A percentile compares a stretch with the other conserved stretches of the same genome.
These are phyloP conservation scores for Lithohypha guttulata DNA, from an alignment of 2,329 filamentous ascomycete genomes.

Conservation along the genomic window DNA sequence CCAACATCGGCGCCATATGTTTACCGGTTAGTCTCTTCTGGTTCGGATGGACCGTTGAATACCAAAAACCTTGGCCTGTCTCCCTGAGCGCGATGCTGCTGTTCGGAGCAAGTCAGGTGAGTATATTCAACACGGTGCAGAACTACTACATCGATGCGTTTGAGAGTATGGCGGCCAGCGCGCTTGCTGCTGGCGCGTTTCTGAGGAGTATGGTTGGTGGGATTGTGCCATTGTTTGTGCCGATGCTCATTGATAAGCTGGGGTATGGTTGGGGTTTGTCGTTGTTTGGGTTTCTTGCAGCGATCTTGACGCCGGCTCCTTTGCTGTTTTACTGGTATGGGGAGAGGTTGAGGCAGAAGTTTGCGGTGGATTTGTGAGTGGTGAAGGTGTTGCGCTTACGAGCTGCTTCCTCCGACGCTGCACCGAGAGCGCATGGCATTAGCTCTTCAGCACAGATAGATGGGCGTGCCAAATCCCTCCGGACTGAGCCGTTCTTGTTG, in stretches of 20 bases:
- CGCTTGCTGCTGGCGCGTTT: slow-evolving; percentile 38
- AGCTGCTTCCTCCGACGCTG: background rate
- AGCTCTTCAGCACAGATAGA: background rate
- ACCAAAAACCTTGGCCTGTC: slow-evolving; percentile 33
- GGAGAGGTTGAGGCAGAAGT: slow-evolving; percentile 35
- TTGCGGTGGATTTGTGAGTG: slow-evolving; percentile 17
- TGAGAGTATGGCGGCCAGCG: slow-evolving; percentile 37
- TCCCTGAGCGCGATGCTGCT: slow-evolving; percentile 33
- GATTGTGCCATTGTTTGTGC: slow-evolving; percentile 40
- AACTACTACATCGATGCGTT: slow-evolving; percentile 36
- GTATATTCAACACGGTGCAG: slow-evolving; percentile 43
- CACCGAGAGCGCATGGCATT: background rate
- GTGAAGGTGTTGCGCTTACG: too few relatives aligned
- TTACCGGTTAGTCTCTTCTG: slow-evolving; percentile 37
- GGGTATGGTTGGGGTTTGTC: slow-evolving; percentile 34
- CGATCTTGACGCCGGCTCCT: slow-evolving; percentile 40
- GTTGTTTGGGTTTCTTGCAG: slow-evolving; percentile 36
- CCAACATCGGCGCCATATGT: slow-evolving; percentile 32
- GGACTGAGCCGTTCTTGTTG: background rate
- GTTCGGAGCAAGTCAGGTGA: slow-evolving; percentile 44
- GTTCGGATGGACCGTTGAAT: slow-evolving; percentile 39
- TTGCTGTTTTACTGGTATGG: slow-evolving; percentile 41
- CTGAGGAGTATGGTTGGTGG: slow-evolving; percentile 37
- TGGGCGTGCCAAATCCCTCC: slow-evolving; percentile 52
- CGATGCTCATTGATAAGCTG: slow-evolving; percentile 28